These are phyloP conservation scores for Periconia macrospinosa DNA, from an alignment of 2,329 filamentous ascomycete species.

Conservation along the genomic window DNA sequence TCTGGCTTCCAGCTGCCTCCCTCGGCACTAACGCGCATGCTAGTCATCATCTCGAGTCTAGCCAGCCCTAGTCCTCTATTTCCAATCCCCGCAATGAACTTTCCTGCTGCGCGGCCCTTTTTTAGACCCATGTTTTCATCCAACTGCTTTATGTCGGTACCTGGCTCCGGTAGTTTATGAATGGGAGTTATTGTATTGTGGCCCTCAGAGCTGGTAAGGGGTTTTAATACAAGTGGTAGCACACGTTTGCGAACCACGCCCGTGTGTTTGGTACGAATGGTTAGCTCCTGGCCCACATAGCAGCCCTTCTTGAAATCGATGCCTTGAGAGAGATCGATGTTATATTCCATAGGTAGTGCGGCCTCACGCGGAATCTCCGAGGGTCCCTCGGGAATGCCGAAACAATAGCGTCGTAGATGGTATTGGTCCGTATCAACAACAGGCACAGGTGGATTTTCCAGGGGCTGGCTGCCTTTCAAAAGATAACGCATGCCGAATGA, in stretches of 20 bases:
- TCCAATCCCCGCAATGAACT: slow-evolving; percentile 76
- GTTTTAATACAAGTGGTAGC: slow-evolving; percentile 75
- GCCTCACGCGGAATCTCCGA: slow-evolving; percentile 71
- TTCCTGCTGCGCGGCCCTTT: slow-evolving; percentile 72
- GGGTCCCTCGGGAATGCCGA: slow-evolving; percentile 84
- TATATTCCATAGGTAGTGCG: slow-evolving; percentile 83
- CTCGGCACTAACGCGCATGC: slow-evolving; percentile 70
- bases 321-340: slow-evolving; percentile 81
- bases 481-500: slow-evolving; percentile 13
- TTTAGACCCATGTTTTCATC: slow-evolving; percentile 44
- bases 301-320: slow-evolving; percentile 96
- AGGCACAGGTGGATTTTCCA: slow-evolving; percentile 28
- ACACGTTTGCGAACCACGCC: slow-evolving; percentile 92
- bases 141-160: slow-evolving; percentile 57
- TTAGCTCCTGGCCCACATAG: slow-evolving; percentile 95
- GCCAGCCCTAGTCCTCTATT: slow-evolving; percentile 88
- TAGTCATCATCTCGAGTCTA: slow-evolving; percentile 87
- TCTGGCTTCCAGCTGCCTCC: slow-evolving; percentile 61
- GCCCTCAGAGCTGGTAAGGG: slow-evolving; percentile 11
- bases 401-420: slow-evolving; percentile 73
- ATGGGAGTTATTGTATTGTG: neutral
- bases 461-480: slow-evolving; percentile 13
- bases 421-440: slow-evolving; percentile 57
- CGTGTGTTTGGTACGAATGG: slow-evolving; percentile 91
- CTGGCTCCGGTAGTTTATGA: slow-evolving; percentile 42